Percentiles rank a stretch among this genome's conserved stretches.
These are phyloP conservation scores for Polychytrium aggregatum DNA, from an alignment of 192 early-diverging fungal genomes.

Conservation along the genomic window DNA sequence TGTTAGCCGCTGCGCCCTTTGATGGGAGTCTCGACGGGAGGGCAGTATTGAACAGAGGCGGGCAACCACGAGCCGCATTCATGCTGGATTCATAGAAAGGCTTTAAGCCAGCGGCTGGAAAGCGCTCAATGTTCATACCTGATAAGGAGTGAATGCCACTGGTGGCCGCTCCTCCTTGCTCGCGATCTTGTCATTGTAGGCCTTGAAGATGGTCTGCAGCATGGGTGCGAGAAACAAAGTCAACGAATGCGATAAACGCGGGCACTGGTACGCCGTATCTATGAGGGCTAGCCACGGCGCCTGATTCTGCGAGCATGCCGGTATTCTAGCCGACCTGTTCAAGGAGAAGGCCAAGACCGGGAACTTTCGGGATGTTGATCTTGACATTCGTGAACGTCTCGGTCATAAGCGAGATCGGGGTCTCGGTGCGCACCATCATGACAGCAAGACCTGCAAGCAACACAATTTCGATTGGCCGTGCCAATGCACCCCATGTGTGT, in stretches of 20 bases:
- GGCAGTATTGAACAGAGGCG: slow-evolving; percentile 14
- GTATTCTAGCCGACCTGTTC: too few relatives aligned
- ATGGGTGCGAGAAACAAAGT: too few relatives aligned
- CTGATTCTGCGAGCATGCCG: too few relatives aligned
- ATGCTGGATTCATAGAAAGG: slow-evolving; percentile 6
- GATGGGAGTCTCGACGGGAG: slow-evolving; percentile 32
- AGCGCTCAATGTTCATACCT: not conserved
- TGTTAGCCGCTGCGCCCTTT: not conserved
- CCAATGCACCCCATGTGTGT: slow-evolving; percentile 3
- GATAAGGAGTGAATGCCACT: not conserved
- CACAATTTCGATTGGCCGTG: too few relatives aligned
- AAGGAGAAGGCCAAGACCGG: slow-evolving; percentile 78
- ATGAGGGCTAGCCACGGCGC: too few relatives aligned
- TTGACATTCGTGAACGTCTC: slow-evolving; percentile 49
- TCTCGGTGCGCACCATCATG: slow-evolving; percentile 63
- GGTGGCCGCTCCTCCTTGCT: too few relatives aligned
- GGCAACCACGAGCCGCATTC: too few relatives aligned
- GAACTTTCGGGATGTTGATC: slow-evolving; percentile 96
- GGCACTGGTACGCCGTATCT: too few relatives aligned
- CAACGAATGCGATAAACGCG: too few relatives aligned
- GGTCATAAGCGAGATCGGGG: slow-evolving; percentile 57
- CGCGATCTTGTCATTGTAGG: slow-evolving; percentile 17
- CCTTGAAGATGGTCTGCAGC: slow-evolving; percentile 10
- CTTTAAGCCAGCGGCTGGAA: slow-evolving; percentile 10
- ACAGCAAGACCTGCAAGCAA: too few relatives aligned